Conservation (phyloP, 495 filamentous ascomycete species). For the Aspergillus homomorphus region DNA sequence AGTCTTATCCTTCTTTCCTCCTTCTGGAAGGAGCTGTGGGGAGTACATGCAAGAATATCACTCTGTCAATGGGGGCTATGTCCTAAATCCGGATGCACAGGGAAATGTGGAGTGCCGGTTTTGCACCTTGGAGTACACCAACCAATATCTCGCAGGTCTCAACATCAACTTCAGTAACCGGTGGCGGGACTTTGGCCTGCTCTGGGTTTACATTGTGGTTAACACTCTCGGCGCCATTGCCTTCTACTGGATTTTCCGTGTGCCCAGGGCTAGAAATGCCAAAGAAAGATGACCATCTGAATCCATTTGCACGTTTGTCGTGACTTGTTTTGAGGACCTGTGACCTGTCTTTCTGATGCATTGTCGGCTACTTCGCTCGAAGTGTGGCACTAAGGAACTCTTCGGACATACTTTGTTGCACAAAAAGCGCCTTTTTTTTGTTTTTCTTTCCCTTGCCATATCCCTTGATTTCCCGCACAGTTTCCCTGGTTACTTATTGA, state of each 20-base stretch:
- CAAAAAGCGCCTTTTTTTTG: too few species aligned
- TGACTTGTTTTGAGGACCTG: too few species aligned
- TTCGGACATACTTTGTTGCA: too few species aligned
- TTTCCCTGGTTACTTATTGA: too few species aligned
- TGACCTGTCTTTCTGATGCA: too few species aligned
- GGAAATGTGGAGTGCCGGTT: constrained; percentile 35
- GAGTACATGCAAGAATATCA: constrained; percentile 35
- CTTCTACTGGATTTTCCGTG: constrained; percentile 68
- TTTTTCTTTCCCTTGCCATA: too few species aligned
- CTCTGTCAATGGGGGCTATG: constrained; percentile 9
- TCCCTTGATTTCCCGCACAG: too few species aligned
- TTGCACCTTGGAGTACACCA: constrained; percentile 39
- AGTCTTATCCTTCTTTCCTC: constrained; percentile 49
- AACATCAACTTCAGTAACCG: constrained; percentile 36
- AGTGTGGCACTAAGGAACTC: too few species aligned
- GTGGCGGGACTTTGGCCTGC: constrained; percentile 49
- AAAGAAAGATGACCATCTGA: background rate
- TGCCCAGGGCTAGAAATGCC: constrained; percentile 51
- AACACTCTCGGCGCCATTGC: constrained; percentile 60
- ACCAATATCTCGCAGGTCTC: constrained; percentile 35
- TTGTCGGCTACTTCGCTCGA: too few species aligned
- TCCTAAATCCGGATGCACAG: constrained; percentile 28
- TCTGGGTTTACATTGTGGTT: constrained; percentile 60
- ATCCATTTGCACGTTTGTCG: too few species aligned
- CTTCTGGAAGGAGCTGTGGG: constrained; percentile 47